Evolutionary conservation across 257 asterid genomes (phyloP), one percentile per base, ranked within the genome.

Genomic region (Apocynum venetum): DNA sequence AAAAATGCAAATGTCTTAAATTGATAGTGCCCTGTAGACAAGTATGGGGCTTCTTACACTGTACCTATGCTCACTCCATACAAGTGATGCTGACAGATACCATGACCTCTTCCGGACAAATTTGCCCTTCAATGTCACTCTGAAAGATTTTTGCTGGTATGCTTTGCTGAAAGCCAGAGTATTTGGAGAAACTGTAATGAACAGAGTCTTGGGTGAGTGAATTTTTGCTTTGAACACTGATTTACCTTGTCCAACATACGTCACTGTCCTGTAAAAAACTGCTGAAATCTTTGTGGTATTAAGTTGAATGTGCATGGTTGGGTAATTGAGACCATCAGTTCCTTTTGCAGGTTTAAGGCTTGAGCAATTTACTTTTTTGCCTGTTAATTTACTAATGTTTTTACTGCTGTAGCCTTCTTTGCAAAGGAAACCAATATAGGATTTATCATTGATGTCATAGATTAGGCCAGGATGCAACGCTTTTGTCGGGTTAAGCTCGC

Each of bases 381-480:
- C 98, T 0, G 88, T 82, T 35, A 93, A 4, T 3, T 80, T 71
- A 2, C 83, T 83, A 12, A 89, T 79, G 38, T 71, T 80, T 47
- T 85, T 51, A 71, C 72, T 73, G 40, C 77, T 78, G 87, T 85
- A 89, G 8, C 94, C 94, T 59, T 85, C 85, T 76, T 82, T 88
- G 86, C 98, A 93, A 46, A 93, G 89, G 55, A 84, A 86, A 43
- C 89, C 81, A 4, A 87, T n/a, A 80, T 93, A 93, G 46, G 89
- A 80, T 25, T 76, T 48, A 1, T 57, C 48, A 60, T 85, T 79
- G 1, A 86, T 76, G 76, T 91, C 94, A 25, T 89, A 93, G 12
- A 93, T 53, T 9, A 93, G 85, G 36, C 97, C 97, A 0, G 97
- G 97, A 73, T 88, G 72, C 47, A 89, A 9, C 75, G 97, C 97